Base-by-base conservation (phyloP, 2,329 filamentous ascomycete species). In the Lasiodiplodia theobromae region DNA sequence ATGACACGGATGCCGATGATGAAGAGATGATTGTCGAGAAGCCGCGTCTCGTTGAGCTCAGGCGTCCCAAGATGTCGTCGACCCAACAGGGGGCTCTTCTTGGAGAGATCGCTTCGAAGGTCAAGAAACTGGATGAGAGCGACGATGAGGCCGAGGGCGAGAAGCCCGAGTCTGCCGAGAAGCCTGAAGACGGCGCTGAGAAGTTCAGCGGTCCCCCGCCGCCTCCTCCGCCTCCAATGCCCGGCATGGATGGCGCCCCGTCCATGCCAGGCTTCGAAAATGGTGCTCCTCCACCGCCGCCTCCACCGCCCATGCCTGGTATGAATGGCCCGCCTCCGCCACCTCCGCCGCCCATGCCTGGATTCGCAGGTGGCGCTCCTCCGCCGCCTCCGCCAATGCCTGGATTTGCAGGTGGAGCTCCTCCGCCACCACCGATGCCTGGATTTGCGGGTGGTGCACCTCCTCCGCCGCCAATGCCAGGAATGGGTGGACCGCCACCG, bases 21-120 rank as follows among this genome's bases (percentile, higher is more conserved):
- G 84, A 84, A 23, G 88, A 86, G 34, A 84, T 90, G 51, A 80
- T 95, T 28, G 92, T 90, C 71, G 92, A 94, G 81, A 95, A 90
- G 80, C 92, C 94, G 49, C 88, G 90, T 67, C 82, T 97, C 62
- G 88, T 97, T 68, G 87, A 96, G 78, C 88, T 95, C 80, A 91
- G 88, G 77, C 88, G 93, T 70, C 93, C 93, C 3, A 88, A 87
- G 75, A 82, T 90, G 76, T 85, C 85, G 70, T 81, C 84, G 52
- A 79, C 87, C 80, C 80, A 93, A 84, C 85, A 90, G 83, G 83
- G 89, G 84, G 83, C 89, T 77, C 78, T 95, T 82, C 76, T 91
- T 83, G 81, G 86, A 83, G 85, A 97, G 79, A 90, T 97, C 72
- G 87, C 89, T 40, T 87, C 89, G 63, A 96, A 92, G 80, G 87